These are phyloP conservation scores for Monilinia aucupariae DNA, from an alignment of 2,329 filamentous ascomycete species.

Conservation along the genomic window DNA sequence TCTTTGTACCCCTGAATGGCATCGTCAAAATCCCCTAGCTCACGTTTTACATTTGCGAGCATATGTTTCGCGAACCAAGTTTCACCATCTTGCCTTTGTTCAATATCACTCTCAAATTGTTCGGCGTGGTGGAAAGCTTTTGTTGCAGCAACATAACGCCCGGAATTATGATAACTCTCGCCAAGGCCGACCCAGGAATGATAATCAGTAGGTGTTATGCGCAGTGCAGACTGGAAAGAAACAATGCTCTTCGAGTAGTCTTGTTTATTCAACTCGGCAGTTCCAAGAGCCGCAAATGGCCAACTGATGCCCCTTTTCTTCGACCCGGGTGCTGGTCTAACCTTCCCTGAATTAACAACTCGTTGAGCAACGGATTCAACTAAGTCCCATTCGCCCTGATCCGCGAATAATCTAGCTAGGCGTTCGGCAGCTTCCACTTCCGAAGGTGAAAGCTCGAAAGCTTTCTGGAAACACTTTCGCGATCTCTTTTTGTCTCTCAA, in stretches of 20 bases:
- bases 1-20: constrained; percentile 71
- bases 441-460: constrained; percentile 82
- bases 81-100: constrained; percentile 55
- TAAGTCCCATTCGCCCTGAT: constrained; percentile 90
- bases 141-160: constrained; percentile 86
- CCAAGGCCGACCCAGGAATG: constrained; percentile 94
- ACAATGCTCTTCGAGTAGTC: constrained; percentile 84
- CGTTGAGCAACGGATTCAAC: constrained; percentile 89
- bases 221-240: constrained; percentile 83
- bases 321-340: constrained; percentile 82
- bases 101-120: constrained; percentile 58
- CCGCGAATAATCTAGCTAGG: constrained; percentile 78
- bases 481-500: constrained; percentile 80
- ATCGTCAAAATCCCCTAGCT: constrained; percentile 83
- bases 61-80: constrained; percentile 97
- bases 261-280: constrained; percentile 90
- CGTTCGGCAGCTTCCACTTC: constrained; percentile 85
- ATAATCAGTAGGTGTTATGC: constrained; percentile 80
- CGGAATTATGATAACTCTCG: constrained; percentile 95
- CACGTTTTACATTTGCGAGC: constrained; percentile 88
- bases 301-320: constrained; percentile 91
- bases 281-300: constrained; percentile 90
- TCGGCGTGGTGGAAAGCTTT: constrained; percentile 86
- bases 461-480: constrained; percentile 91
- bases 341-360: constrained; percentile 90